phyloP scores from a whole-genome alignment of 306 rosid genomes.

The Leucaena leucocephala region DNA sequence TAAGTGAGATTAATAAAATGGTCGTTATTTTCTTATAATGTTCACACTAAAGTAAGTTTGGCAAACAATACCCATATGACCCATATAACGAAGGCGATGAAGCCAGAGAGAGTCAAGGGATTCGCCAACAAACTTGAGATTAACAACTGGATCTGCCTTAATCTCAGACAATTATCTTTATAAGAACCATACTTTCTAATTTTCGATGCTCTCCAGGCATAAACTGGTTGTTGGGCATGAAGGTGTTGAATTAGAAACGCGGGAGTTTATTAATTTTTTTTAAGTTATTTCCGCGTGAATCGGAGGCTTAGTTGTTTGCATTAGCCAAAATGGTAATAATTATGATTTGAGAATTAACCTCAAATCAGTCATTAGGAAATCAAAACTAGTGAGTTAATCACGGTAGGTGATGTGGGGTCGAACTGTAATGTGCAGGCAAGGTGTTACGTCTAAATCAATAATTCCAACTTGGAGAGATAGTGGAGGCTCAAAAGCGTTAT shows the following conservation, averaged over 20 bases:
- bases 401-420: constrained; percentile 72
- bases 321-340: constrained; percentile 20
- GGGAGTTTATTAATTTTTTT: neutral
- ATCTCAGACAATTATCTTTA: neutral
- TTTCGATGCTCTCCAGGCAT: constrained; percentile 42
- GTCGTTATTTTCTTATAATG: neutral
- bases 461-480: constrained; percentile 39
- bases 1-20: neutral
- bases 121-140: constrained; percentile 49
- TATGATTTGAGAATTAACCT: constrained; percentile 15
- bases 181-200: constrained; percentile 11
- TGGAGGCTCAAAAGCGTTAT: constrained; percentile 26
- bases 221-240: constrained; percentile 46
- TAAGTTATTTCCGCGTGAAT: constrained; percentile 22
- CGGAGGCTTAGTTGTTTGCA: constrained; percentile 3
- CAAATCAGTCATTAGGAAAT: constrained; percentile 1
- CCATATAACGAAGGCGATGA: constrained; percentile 31
- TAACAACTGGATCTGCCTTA: constrained; percentile 42
- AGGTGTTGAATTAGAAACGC: neutral
- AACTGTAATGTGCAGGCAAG: constrained; percentile 43
- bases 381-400: constrained; percentile 44
- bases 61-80: constrained; percentile 27
- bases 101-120: constrained; percentile 44
- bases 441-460: constrained; percentile 66
- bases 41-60: neutral